Percentiles rank a stretch among this genome's conserved stretches.
These are phyloP conservation scores for Rubroshorea leprosula DNA, from an alignment of 345 rosid species.

Conservation along the genomic window DNA sequence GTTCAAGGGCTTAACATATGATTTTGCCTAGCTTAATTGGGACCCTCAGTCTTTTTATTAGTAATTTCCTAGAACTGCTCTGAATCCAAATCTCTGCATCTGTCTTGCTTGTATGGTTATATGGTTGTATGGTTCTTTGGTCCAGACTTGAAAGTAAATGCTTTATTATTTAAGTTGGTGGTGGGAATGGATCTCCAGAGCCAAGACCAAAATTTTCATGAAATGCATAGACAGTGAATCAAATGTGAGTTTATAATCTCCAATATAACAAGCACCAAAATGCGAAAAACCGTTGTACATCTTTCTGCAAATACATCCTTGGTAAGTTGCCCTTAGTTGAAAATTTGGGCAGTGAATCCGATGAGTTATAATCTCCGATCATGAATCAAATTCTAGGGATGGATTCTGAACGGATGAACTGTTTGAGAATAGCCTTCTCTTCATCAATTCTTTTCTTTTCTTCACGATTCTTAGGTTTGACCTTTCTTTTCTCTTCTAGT, in stretches of 20 bases:
- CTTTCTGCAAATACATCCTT: not conserved
- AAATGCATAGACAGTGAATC: not conserved
- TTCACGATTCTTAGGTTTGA: slow-evolving; percentile 40
- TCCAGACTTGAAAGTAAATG: too few relatives aligned
- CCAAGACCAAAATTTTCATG: too few relatives aligned
- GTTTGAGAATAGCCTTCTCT: slow-evolving; percentile 70
- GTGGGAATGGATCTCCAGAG: too few relatives aligned
- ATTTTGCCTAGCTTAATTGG: too few relatives aligned
- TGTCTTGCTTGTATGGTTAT: slow-evolving; percentile 16
- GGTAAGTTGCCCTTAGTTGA: slow-evolving; percentile 12
- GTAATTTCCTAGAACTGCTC: too few relatives aligned
- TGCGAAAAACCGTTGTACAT: not conserved
- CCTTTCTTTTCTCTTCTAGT: slow-evolving; percentile 68
- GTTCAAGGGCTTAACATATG: too few relatives aligned
- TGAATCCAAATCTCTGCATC: slow-evolving; percentile 14
- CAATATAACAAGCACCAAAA: slow-evolving; percentile 4
- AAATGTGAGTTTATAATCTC: slow-evolving; percentile 3
- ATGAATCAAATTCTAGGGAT: slow-evolving; percentile 44
- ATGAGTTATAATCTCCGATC: slow-evolving; percentile 1
- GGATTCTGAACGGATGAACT: slow-evolving; percentile 47
- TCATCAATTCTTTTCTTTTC: slow-evolving; percentile 50
- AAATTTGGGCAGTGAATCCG: slow-evolving; percentile 23
- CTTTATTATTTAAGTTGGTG: too few relatives aligned
- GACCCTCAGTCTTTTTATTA: too few relatives aligned
- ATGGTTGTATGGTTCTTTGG: too few relatives aligned